phyloP scores from a whole-genome alignment of 1,284 basidiomycete species.

The Mrakiaceae sp. region DNA sequence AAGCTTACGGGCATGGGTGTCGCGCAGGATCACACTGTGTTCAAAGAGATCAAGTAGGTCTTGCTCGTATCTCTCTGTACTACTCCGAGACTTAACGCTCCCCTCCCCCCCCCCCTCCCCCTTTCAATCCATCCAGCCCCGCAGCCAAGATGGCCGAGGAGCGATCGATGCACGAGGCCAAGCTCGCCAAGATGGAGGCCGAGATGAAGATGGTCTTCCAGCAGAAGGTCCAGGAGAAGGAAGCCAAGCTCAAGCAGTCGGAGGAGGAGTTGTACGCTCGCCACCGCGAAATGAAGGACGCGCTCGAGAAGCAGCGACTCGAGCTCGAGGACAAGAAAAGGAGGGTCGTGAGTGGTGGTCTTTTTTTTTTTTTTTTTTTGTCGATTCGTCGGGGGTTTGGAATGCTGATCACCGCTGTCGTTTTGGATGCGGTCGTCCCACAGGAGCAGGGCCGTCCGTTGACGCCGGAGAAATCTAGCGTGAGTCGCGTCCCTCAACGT shows the following conservation, averaged over 20 bases:
- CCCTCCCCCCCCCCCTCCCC: neutral
- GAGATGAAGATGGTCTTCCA: constrained; percentile 99
- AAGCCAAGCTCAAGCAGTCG: constrained; percentile 91
- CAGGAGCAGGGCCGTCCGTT: constrained; percentile 52
- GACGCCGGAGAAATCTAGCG: constrained; percentile 74
- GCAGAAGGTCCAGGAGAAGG: constrained; percentile 97
- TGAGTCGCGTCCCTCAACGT: constrained; percentile 20
- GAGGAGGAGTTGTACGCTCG: constrained; percentile 95
- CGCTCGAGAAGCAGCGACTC: constrained; percentile 86
- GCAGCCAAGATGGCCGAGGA: constrained; percentile 92
- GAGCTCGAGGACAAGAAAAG: constrained; percentile 99
- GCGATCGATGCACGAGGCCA: constrained; percentile 82
- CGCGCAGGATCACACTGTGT: constrained; percentile 86
- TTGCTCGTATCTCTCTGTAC: neutral
- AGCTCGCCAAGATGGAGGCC: constrained; percentile 95
- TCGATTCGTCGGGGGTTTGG: neutral
- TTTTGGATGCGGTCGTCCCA: too few relatives aligned
- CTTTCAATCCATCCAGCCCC: constrained; percentile 46
- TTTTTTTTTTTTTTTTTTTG: constrained; percentile 18
- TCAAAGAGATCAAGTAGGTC: constrained; percentile 94
- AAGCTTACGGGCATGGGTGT: constrained; percentile 93
- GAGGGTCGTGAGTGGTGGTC: constrained; percentile 66
- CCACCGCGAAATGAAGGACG: constrained; percentile 98
- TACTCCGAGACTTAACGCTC: neutral
- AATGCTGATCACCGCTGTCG: neutral